Evolutionary conservation across 257 asterid genomes (phyloP).

Genomic region (Petunia secreta): DNA sequence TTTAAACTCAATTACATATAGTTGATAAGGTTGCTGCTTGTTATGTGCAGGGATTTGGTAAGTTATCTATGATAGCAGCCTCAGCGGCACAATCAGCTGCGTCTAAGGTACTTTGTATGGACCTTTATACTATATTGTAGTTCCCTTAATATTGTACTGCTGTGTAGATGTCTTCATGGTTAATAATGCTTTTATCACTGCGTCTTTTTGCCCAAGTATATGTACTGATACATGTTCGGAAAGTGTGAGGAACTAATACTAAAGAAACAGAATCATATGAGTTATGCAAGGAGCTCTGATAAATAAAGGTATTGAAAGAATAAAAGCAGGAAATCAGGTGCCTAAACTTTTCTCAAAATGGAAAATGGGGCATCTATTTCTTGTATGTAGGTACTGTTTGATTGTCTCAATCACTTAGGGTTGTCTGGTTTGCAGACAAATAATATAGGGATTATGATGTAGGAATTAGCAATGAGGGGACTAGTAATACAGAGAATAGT

Average conservation of each 20-base stretch:
- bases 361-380: neutral
- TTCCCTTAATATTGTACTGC: neutral
- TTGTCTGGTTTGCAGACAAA: no score
- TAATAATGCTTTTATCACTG: neutral
- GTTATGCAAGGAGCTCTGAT: neutral
- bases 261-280: neutral
- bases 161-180: conserved; percentile 8
- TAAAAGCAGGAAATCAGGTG: neutral
- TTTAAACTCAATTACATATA: neutral
- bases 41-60: conserved; percentile 73
- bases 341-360: neutral
- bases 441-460: no score
- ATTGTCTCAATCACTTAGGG: neutral
- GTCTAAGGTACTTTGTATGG: conserved; percentile 55
- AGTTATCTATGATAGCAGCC: conserved; percentile 78
- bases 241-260: neutral
- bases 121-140: neutral
- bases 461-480: no score
- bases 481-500: no score
- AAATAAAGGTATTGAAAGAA: neutral
- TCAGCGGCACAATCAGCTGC: conserved; percentile 92
- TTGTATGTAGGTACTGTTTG: neutral
- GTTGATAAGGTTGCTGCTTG: conserved; percentile 15
- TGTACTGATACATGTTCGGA: neutral
- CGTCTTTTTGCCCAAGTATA: neutral